Percentiles rank a stretch among this genome's conserved stretches.
These are phyloP conservation scores for Marchantia paleacea DNA, from an alignment of 225 moss, liverwort and hornwort genomes.

Conservation along the genomic window DNA sequence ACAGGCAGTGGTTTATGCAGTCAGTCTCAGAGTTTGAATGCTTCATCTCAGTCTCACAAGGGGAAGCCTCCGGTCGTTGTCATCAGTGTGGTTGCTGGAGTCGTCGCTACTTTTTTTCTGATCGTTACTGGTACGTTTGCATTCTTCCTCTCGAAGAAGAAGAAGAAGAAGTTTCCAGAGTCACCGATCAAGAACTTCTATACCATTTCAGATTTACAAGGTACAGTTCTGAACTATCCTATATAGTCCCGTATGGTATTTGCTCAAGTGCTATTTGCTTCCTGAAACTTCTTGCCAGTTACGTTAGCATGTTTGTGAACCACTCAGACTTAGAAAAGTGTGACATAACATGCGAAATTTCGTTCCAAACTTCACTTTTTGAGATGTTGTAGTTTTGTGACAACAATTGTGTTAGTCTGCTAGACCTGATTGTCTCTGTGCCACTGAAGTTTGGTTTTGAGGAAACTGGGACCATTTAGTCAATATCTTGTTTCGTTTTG, in stretches of 20 bases:
- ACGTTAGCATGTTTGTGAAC: too few species aligned
- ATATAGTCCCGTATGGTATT: not conserved
- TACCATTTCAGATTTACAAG: conserved; percentile 9
- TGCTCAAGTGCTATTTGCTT: too few species aligned
- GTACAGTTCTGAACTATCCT: not conserved
- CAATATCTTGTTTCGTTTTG: too few species aligned
- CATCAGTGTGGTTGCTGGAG: not conserved
- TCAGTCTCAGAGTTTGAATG: not conserved
- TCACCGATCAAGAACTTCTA: not conserved
- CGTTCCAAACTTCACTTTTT: too few species aligned
- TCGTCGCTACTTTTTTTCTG: not conserved
- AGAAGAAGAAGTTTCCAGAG: conserved; percentile 1
- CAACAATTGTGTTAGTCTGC: too few species aligned
- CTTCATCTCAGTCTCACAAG: not conserved
- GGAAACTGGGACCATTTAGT: too few species aligned
- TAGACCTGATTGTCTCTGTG: too few species aligned
- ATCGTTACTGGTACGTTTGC: not conserved
- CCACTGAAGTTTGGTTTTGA: too few species aligned
- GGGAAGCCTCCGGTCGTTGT: not conserved
- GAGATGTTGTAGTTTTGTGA: too few species aligned
- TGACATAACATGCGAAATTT: too few species aligned
- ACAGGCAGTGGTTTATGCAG: not conserved
- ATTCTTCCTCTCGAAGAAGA: conserved; percentile 4
- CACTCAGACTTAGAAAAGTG: too few species aligned
- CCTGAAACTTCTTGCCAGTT: too few species aligned